A percentile compares a stretch with the other conserved stretches of the same genome.
phyloP scores from a whole-genome alignment of 2,329 filamentous ascomycete species.

The Iodosphaeria phyllophila region DNA sequence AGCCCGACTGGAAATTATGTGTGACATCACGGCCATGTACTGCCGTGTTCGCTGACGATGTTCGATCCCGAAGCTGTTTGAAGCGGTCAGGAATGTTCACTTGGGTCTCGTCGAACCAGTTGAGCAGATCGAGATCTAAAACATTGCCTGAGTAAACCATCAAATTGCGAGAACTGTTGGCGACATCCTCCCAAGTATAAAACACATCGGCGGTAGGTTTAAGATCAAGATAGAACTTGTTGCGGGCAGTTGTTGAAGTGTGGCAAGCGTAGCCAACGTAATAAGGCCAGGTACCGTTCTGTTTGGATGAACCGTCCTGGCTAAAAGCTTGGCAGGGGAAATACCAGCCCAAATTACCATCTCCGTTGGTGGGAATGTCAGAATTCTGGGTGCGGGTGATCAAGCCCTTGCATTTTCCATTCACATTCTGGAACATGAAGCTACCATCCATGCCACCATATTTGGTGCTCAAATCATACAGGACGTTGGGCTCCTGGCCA shows the following conservation, averaged over 20 bases:
- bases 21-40: conserved; percentile 79
- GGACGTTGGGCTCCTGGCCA: conserved; percentile 48
- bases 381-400: conserved; percentile 57
- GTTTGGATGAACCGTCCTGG: conserved; percentile 70
- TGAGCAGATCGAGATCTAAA: conserved; percentile 69
- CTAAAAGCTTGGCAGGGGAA: conserved; percentile 87
- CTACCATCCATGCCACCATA: conserved; percentile 83
- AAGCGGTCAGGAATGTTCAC: conserved; percentile 62
- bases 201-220: conserved; percentile 67
- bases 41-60: conserved; percentile 34
- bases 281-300: conserved; percentile 55
- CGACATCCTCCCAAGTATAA: conserved; percentile 89
- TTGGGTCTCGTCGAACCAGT: conserved; percentile 75
- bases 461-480: conserved; percentile 70
- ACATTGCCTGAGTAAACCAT: conserved; percentile 91
- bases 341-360: conserved; percentile 71
- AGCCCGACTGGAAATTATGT: conserved; percentile 59
- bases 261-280: conserved; percentile 84
- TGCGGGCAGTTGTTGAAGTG: conserved; percentile 48
- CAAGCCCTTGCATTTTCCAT: conserved; percentile 83
- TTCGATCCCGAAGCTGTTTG: conserved; percentile 56
- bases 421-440: conserved; percentile 97
- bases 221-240: conserved; percentile 56
- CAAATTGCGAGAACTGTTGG: conserved; percentile 73
- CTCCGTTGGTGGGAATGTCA: conserved; percentile 54